Evolutionary conservation across 2,329 filamentous ascomycete genomes (phyloP).

Genomic region (Pseudocercospora pini-densiflorae): DNA sequence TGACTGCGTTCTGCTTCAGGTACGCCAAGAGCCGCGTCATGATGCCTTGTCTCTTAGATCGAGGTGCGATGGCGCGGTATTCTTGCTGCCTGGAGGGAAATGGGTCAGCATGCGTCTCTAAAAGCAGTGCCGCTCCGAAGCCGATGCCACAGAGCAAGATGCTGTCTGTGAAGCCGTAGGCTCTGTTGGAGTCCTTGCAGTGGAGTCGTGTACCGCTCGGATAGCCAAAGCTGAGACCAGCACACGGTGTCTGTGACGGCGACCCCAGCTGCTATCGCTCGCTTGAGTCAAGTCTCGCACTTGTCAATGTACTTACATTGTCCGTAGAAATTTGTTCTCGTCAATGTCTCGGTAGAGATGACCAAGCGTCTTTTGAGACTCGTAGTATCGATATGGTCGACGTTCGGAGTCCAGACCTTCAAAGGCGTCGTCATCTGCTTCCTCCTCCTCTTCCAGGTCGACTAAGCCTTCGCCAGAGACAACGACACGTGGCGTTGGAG

Average conservation of each 20-base stretch:
- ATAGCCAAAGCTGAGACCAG: background rate
- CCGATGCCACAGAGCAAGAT: background rate
- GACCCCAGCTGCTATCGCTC: too few relatives aligned
- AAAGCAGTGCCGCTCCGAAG: background rate
- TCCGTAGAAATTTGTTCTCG: conserved; percentile 67
- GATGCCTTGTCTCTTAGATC: conserved; percentile 21
- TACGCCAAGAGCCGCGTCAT: conserved; percentile 46
- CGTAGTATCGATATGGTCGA: conserved; percentile 62
- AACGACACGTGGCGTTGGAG: conserved; percentile 50
- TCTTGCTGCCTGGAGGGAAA: conserved; percentile 22
- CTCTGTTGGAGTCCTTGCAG: too few relatives aligned
- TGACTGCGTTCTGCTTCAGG: conserved; percentile 39
- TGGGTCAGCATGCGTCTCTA: background rate
- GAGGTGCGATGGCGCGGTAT: conserved; percentile 24
- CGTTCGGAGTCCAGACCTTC: conserved; percentile 36
- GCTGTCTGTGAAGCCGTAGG: background rate
- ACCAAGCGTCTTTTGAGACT: conserved; percentile 70
- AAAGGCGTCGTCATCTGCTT: conserved; percentile 51
- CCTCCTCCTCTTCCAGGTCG: conserved; percentile 52
- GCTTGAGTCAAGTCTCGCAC: too few relatives aligned
- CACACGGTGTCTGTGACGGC: too few relatives aligned
- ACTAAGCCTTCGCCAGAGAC: conserved; percentile 53
- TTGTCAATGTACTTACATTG: conserved; percentile 40
- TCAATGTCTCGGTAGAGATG: conserved; percentile 73
- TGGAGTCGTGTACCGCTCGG: background rate